These are phyloP conservation scores for Xylariaceae sp. DNA, from an alignment of 2,329 filamentous ascomycete genomes.

Conservation along the genomic window DNA sequence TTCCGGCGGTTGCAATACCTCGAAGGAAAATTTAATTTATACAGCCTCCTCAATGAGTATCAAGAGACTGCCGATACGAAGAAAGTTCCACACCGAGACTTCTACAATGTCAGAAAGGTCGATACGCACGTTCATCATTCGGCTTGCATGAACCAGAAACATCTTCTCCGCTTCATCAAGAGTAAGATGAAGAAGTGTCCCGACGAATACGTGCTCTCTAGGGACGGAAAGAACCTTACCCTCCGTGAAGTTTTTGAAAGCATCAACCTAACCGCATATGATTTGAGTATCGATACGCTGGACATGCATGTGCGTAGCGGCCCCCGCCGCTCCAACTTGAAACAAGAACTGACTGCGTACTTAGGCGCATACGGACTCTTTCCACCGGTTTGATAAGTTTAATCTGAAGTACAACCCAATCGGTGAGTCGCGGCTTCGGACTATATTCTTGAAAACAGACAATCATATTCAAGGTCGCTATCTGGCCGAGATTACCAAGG, in stretches of 20 bases:
- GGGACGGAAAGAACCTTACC: conserved; percentile 91
- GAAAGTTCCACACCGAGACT: conserved; percentile 95
- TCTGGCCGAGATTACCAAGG: conserved; percentile 95
- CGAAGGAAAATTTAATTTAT: conserved; percentile 96
- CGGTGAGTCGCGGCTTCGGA: conserved; percentile 90
- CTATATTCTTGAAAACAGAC: conserved; percentile 99
- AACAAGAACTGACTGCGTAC: conserved; percentile 19
- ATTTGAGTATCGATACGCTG: conserved; percentile 95
- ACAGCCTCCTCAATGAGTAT: conserved; percentile 92
- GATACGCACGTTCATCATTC: conserved; percentile 99
- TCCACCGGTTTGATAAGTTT: conserved; percentile 99
- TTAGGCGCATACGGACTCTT: conserved; percentile 93
- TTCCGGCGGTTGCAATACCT: conserved; percentile 94
- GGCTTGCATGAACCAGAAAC: conserved; percentile 99
- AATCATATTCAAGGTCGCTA: conserved; percentile 97
- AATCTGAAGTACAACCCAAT: conserved; percentile 99
- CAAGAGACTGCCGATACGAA: conserved; percentile 98
- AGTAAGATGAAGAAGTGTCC: conserved; percentile 99
- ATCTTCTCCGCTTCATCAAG: conserved; percentile 97
- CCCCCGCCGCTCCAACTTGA: not conserved
- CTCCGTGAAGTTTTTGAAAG: conserved; percentile 94
- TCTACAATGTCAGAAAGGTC: conserved; percentile 98
- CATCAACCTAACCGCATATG: conserved; percentile 96
- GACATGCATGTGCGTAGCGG: conserved; percentile 85
- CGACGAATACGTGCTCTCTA: conserved; percentile 89